A percentile compares a stretch with the other conserved stretches of the same genome.
Evolutionary conservation across 2,329 filamentous ascomycete genomes (phyloP).

Genomic region (Mollisiaceae sp.): DNA sequence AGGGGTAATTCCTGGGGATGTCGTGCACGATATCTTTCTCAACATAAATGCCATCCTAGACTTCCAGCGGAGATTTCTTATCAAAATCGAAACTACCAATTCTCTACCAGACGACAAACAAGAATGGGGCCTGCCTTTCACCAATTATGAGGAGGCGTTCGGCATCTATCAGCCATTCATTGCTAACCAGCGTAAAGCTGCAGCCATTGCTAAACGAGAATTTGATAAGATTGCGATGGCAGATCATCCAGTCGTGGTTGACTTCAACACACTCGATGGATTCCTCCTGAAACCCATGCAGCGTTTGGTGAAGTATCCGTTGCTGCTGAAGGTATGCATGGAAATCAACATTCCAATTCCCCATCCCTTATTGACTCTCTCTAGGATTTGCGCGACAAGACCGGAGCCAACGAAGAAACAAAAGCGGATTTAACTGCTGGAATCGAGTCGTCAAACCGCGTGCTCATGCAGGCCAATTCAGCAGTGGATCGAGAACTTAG

Average conservation of each 20-base stretch:
- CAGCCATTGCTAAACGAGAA: slow-evolving; percentile 79
- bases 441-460: slow-evolving; percentile 80
- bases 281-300: slow-evolving; percentile 98
- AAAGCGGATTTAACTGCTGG: slow-evolving; percentile 76
- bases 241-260: slow-evolving; percentile 79
- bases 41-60: slow-evolving; percentile 95
- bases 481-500: slow-evolving; percentile 89
- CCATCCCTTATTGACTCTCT: slow-evolving; percentile 18
- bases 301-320: slow-evolving; percentile 89
- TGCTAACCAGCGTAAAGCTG: slow-evolving; percentile 91
- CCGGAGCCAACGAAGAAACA: slow-evolving; percentile 70
- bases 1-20: slow-evolving; percentile 85
- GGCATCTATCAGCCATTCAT: slow-evolving; percentile 97
- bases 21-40: slow-evolving; percentile 92
- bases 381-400: slow-evolving; percentile 86
- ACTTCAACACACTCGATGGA: slow-evolving; percentile 85
- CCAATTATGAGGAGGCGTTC: slow-evolving; percentile 83
- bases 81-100: slow-evolving; percentile 94
- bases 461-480: slow-evolving; percentile 85
- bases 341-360: slow-evolving; percentile 7
- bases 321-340: slow-evolving; percentile 75
- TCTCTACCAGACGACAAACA: slow-evolving; percentile 77
- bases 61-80: slow-evolving; percentile 93
- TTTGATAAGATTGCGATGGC: slow-evolving; percentile 86
- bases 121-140: slow-evolving; percentile 94